Evolutionary conservation across 1,139 yeast genomes (phyloP).

Genomic region (Pichia sp.): DNA sequence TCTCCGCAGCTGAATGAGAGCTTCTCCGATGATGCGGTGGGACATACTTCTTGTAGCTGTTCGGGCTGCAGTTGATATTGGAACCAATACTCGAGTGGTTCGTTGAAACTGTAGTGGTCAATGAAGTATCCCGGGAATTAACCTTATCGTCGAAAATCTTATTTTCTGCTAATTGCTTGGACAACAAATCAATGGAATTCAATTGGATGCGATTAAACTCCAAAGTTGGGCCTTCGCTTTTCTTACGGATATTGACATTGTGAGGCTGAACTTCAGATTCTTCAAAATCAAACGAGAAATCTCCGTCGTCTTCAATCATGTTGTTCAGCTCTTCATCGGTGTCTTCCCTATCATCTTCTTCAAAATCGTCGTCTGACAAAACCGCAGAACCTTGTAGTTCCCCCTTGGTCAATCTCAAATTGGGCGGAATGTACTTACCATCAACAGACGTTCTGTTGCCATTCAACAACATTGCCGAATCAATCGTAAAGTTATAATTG

Average conservation of each 20-base stretch:
- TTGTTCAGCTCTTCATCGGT: slow-evolving; percentile 2
- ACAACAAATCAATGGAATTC: slow-evolving; percentile 13
- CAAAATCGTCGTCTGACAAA: slow-evolving; percentile 31
- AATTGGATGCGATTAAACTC: slow-evolving; percentile 22
- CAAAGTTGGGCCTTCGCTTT: slow-evolving; percentile 27
- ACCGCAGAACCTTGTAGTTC: slow-evolving; percentile 10
- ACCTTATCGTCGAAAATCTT: slow-evolving; percentile 10
- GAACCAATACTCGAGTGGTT: slow-evolving; percentile 20
- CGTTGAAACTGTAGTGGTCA: slow-evolving; percentile 16
- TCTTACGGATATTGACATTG: background rate
- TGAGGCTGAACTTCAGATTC: background rate
- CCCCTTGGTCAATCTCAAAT: slow-evolving; percentile 20
- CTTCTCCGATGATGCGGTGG: slow-evolving; percentile 42
- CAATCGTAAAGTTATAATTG: background rate
- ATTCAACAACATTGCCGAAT: background rate
- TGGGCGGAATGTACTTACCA: slow-evolving; percentile 61
- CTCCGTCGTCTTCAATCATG: slow-evolving; percentile 5
- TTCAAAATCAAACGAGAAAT: slow-evolving; percentile 13
- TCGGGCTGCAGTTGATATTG: slow-evolving; percentile 12
- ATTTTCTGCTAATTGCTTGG: slow-evolving; percentile 19
- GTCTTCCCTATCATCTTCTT: slow-evolving; percentile 12
- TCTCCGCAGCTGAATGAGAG: slow-evolving; percentile 22
- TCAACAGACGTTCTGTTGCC: slow-evolving; percentile 11
- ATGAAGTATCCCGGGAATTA: slow-evolving; percentile 20
- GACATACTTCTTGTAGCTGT: slow-evolving; percentile 28